phyloP scores from a whole-genome alignment of 331 rosid genomes.

The Erythrophleum ivorense region DNA sequence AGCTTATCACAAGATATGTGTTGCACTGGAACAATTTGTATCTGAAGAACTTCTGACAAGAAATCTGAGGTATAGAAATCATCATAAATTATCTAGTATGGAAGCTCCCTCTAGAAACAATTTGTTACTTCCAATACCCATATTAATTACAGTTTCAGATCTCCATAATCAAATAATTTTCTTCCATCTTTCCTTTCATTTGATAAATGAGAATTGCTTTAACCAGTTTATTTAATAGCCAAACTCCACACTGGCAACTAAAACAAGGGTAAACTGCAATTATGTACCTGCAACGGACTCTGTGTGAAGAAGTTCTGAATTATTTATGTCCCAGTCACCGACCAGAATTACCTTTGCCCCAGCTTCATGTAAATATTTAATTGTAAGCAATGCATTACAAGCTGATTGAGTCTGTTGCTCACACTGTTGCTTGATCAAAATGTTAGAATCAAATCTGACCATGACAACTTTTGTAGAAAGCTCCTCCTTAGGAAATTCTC shows the following conservation, averaged over 20 bases:
- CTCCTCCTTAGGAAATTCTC: constrained; percentile 73
- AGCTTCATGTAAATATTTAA: constrained; percentile 63
- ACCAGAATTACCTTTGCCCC: constrained; percentile 76
- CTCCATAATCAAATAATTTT: constrained; percentile 23
- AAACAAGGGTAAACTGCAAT: constrained; percentile 38
- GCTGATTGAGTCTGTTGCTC: constrained; percentile 44
- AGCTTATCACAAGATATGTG: constrained; percentile 43
- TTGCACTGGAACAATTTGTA: constrained; percentile 61
- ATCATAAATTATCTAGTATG: constrained; percentile 35
- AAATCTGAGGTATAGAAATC: constrained; percentile 54
- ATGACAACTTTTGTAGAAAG: constrained; percentile 70
- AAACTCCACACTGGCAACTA: constrained; percentile 14
- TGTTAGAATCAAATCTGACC: constrained; percentile 84
- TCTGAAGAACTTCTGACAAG: constrained; percentile 61
- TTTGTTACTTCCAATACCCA: constrained; percentile 12
- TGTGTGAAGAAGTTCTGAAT: constrained; percentile 39
- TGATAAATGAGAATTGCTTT: constrained; percentile 19
- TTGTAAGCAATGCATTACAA: constrained; percentile 57
- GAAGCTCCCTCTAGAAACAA: constrained; percentile 28
- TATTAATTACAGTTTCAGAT: constrained; percentile 7
- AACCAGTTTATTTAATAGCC: constrained; percentile 16
- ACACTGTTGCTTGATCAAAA: constrained; percentile 53
- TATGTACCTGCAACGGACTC: constrained; percentile 67
- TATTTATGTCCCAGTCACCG: constrained; percentile 67
- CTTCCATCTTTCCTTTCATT: constrained; percentile 6